Evolutionary conservation across 2,329 filamentous ascomycete species (phyloP), one percentile per base, ranked within the genome.

Genomic region (Microcyclosporella mali): DNA sequence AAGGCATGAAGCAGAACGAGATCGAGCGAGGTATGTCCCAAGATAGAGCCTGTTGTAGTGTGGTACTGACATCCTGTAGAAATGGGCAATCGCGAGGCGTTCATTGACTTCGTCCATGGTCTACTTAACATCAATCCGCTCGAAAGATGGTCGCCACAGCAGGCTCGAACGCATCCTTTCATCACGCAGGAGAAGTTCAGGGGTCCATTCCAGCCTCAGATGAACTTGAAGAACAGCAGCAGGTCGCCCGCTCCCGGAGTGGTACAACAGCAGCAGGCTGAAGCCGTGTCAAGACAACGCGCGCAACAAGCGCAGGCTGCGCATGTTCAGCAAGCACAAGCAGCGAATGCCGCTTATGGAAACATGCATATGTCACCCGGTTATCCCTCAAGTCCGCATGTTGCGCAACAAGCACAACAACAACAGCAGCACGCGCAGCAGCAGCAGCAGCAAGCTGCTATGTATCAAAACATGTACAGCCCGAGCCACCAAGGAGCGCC

Each of bases 101-200:
- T 98, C 59, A 98, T 97, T 62, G 92, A 98, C 66, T 98, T 98
- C 58, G 92, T 97, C 17, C 82, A 92, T 53, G 92, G 92, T 11
- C 69, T 98, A 30, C 72, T 98, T 44, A 94, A 85, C 47, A 94
- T 95, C 62, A 98, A 95, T 62, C 92, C 92, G 2, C 75, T 98
- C 27, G 92, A 98, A 67, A 75, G 92, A 64, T 98, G 92, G 92
- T 95, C 92, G 3, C 92, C 92, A 6, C 90, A 95, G 60, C 92
- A 98, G 68, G 92, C 92, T 27, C 95, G 95, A 63, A 72, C 95
- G 46, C 92, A 98, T 62, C 92, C 92, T 0, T 98, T 98, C 66
- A 98, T 98, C 61, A 98, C 92, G 0, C 92, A 98, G 63, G 85
- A 94, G 61, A 98, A 97, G 70, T 98, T 84, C 62, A 95, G 89